phyloP scores from a whole-genome alignment of 2,329 filamentous ascomycete genomes.

The Microdochium paspali region DNA sequence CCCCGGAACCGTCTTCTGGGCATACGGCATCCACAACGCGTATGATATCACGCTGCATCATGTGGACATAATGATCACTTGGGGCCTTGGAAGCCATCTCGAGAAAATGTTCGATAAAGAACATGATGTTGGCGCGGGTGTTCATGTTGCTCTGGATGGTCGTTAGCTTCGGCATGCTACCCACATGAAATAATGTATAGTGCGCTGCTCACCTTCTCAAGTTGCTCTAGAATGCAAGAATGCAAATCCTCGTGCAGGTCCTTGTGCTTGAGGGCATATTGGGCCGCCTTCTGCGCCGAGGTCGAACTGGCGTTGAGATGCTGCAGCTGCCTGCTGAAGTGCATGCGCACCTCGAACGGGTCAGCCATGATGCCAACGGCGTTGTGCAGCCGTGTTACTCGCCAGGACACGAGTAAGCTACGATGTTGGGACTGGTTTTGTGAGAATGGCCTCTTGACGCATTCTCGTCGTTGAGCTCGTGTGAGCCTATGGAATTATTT shows the following conservation, averaged over 20 bases:
- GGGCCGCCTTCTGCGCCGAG: conserved; percentile 83
- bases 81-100: conserved; percentile 72
- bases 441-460: neutral
- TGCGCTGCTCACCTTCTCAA: conserved; percentile 58
- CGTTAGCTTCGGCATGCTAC: neutral
- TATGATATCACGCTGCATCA: conserved; percentile 91
- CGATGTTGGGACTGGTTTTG: neutral
- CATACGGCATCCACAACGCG: conserved; percentile 87
- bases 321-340: conserved; percentile 83
- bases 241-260: conserved; percentile 97
- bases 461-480: neutral
- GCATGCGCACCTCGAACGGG: conserved; percentile 96
- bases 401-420: neutral
- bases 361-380: conserved; percentile 45
- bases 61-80: conserved; percentile 74
- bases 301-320: conserved; percentile 85
- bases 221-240: conserved; percentile 91
- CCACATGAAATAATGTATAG: neutral
- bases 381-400: neutral
- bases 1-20: conserved; percentile 75
- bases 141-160: conserved; percentile 76
- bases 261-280: conserved; percentile 87
- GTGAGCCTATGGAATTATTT: neutral
- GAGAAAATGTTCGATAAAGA: conserved; percentile 92
- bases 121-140: conserved; percentile 96